A percentile compares a stretch with the other conserved stretches of the same genome.
phyloP scores from a whole-genome alignment of 176 grass and related monocot species.

The Musa itinerans region DNA sequence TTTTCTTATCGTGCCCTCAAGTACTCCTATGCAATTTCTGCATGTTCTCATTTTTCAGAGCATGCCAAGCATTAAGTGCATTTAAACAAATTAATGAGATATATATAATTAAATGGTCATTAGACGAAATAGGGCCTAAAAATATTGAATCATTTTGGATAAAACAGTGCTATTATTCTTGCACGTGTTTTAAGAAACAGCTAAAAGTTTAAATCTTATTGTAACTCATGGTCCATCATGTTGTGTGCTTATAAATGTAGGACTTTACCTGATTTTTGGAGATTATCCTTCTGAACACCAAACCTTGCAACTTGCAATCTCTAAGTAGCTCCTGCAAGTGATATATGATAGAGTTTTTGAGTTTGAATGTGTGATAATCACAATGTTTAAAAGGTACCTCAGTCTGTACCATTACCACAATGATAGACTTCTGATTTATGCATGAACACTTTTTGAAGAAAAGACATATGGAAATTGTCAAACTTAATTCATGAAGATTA shows the following conservation, averaged over 20 bases:
- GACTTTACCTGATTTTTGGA: constrained; percentile 55
- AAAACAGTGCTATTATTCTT: neutral
- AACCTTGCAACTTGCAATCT: constrained; percentile 40
- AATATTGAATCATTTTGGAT: too few relatives aligned
- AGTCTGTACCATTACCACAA: neutral
- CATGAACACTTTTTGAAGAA: neutral
- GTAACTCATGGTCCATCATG: too few relatives aligned
- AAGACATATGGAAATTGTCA: neutral
- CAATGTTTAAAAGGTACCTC: neutral
- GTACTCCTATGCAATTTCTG: too few relatives aligned
- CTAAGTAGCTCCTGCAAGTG: constrained; percentile 44
- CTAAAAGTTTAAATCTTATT: too few relatives aligned
- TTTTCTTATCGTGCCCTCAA: neutral
- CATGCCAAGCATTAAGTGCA: neutral
- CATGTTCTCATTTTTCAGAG: too few relatives aligned
- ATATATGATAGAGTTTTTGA: neutral
- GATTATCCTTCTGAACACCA: constrained; percentile 55
- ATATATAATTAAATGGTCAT: neutral
- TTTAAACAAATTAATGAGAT: neutral
- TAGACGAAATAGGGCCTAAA: too few relatives aligned
- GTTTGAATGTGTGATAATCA: neutral
- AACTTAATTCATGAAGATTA: too few relatives aligned
- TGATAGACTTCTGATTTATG: neutral
- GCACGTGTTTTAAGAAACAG: neutral
- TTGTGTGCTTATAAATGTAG: neutral